phyloP scores from a whole-genome alignment of 176 grass and related monocot species.

The Stipa capillata region DNA sequence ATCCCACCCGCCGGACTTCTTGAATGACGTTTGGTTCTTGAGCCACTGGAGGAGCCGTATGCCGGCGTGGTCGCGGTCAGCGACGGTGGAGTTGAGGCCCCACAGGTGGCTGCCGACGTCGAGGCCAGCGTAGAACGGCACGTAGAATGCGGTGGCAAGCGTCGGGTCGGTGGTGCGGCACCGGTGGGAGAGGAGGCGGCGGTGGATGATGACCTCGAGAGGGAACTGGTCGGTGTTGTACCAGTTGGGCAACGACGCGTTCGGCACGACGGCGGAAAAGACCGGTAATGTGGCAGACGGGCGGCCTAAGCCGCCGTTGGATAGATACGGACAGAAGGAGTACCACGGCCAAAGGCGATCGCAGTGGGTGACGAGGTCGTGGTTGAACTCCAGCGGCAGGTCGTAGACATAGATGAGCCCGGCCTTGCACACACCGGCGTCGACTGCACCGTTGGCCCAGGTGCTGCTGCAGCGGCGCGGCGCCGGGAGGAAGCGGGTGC shows the following conservation, averaged over 20 bases:
- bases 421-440: constrained; percentile 15
- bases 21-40: constrained; percentile 35
- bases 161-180: constrained; percentile 66
- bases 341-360: constrained; percentile 55
- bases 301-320: constrained; percentile 50
- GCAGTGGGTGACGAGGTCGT: constrained; percentile 58
- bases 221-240: constrained; percentile 80
- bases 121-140: constrained; percentile 86
- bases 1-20: constrained; percentile 57
- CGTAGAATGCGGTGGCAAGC: constrained; percentile 55
- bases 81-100: constrained; percentile 31
- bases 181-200: constrained; percentile 61
- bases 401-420: constrained; percentile 75
- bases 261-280: constrained; percentile 19
- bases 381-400: constrained; percentile 66
- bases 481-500: constrained; percentile 30
- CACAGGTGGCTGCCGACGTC: constrained; percentile 69
- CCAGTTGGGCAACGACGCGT: constrained; percentile 41
- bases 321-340: constrained; percentile 51
- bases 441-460: constrained; percentile 11
- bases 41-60: constrained; percentile 56
- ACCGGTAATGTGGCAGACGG: constrained; percentile 5
- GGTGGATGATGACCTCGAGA: constrained; percentile 66
- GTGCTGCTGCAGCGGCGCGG: constrained; percentile 11
- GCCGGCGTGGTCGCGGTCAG: constrained; percentile 57